Conservation (phyloP, 169 alveolate species). For the Plasmodium vinckei region DNA sequence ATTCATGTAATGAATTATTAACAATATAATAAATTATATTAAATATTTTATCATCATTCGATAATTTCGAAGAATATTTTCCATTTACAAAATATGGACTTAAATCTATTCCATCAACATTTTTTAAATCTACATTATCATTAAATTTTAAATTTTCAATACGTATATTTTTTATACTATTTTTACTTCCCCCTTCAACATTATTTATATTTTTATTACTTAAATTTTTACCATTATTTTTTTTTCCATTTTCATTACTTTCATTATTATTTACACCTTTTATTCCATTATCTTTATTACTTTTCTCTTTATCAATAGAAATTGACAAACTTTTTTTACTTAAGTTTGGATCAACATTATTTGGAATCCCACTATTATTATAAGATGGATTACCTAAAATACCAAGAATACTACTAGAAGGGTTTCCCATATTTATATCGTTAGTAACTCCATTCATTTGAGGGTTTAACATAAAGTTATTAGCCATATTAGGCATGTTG, state of each 20-base stretch:
- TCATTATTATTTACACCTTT: neutral
- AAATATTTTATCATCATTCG: slow-evolving; percentile 32
- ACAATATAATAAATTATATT: slow-evolving; percentile 53
- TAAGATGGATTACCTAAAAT: neutral
- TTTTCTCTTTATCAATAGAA: neutral
- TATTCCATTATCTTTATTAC: neutral
- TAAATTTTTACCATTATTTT: neutral
- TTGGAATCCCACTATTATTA: neutral
- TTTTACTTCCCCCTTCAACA: neutral
- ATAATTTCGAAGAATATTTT: slow-evolving; percentile 44
- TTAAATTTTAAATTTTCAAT: slow-evolving; percentile 45
- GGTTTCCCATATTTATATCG: neutral
- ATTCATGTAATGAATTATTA: slow-evolving; percentile 25
- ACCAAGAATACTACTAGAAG: neutral
- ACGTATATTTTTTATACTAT: slow-evolving; percentile 19
- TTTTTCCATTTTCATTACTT: neutral
- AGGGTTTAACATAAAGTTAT: neutral
- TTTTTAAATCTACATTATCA: slow-evolving; percentile 34
- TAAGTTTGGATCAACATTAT: neutral
- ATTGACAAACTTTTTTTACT: neutral
- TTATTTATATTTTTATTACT: neutral
- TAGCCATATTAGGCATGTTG: neutral
- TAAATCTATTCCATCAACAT: slow-evolving; percentile 51
- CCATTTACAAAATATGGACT: slow-evolving; percentile 46
- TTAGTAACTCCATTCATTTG: neutral